phyloP scores from a whole-genome alignment of 352 stramenopile species.

The Phytophthora fragariae region DNA sequence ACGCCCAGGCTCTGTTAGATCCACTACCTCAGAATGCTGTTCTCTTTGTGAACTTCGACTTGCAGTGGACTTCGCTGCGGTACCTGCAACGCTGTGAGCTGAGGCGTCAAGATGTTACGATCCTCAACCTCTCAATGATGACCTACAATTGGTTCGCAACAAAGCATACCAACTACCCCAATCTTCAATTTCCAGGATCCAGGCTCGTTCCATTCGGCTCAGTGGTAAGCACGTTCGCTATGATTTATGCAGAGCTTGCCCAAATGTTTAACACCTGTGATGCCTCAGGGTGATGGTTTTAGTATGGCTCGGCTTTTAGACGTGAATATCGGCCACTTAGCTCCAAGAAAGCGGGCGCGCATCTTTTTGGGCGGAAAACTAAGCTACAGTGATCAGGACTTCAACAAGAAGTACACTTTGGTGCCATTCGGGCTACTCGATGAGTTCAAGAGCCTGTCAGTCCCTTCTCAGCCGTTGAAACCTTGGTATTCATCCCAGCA shows the following conservation, averaged over 20 bases:
- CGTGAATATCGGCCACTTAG: conserved; percentile 36
- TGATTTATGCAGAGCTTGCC: not conserved
- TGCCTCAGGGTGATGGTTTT: conserved; percentile 51
- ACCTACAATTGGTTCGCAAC: conserved; percentile 82
- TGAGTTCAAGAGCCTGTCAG: conserved; percentile 48
- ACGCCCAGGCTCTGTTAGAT: conserved; percentile 87
- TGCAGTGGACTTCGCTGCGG: conserved; percentile 91
- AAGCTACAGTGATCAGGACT: conserved; percentile 69
- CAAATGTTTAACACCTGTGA: not conserved
- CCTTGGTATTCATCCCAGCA: conserved; percentile 60
- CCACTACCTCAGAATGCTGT: conserved; percentile 83
- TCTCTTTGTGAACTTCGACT: conserved; percentile 93
- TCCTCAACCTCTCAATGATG: conserved; percentile 94
- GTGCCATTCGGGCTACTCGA: conserved; percentile 64
- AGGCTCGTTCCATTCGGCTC: conserved; percentile 51
- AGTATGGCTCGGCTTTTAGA: conserved; percentile 57
- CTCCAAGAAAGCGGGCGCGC: conserved; percentile 19
- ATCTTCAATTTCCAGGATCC: conserved; percentile 69
- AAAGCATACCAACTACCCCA: conserved; percentile 76
- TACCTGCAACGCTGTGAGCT: conserved; percentile 93
- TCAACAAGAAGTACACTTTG: conserved; percentile 57
- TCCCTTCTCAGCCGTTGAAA: conserved; percentile 30
- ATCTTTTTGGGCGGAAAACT: conserved; percentile 90
- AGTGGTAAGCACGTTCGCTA: conserved; percentile 23
- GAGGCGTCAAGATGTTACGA: conserved; percentile 71